Evolutionary conservation across 768 basidiomycete species (phyloP), one percentile per base, ranked within the genome.

Genomic region (Obba rivulosa): DNA sequence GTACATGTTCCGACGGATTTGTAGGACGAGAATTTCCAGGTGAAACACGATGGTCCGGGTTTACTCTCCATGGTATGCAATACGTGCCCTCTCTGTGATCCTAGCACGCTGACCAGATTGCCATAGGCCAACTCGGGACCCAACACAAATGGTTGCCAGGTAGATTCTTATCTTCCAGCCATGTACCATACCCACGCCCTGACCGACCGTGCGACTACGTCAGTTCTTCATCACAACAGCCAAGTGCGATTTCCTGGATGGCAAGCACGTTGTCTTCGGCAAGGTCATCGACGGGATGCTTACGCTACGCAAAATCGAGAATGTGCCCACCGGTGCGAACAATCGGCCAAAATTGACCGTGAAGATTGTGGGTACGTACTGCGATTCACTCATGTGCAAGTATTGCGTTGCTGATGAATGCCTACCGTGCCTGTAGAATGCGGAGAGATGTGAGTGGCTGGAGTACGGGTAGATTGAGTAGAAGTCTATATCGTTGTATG

Each of bases 221-320:
- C 63, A 95, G 81, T 99, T 98, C 74, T 99, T 99, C 75, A 85
- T 99, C 62, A 99, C 96, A 0, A 93, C 91, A 1, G 90, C 83
- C 8, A 87, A 89, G 57, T 95, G 94, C 54, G 91, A 94, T 53
- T 98, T 98, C 68, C 79, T 99, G 38, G 94, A 99, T 62, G 90
- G 83, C 55, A 92, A 94, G 65, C 92, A 95, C 62, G 87, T 93
- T 57, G 92, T 94, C 2, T 96, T 96, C 58, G 92, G 92, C 5
- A 83, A 78, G 55, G 87, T 95, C 31, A 79, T 90, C 53, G 91
- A 96, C 49, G 92, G 92, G 21, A 90, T 98, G 87, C 79, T 99
- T 50, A 95, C 92, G 3, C 74, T 99, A 43, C 77, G 95, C 55
- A 98, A 97, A 66, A 90, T 99, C 48, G 96, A 99, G 70, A 91